Evolutionary conservation across 441 rosid genomes (phyloP).

Genomic region (Metrosideros polymorpha): DNA sequence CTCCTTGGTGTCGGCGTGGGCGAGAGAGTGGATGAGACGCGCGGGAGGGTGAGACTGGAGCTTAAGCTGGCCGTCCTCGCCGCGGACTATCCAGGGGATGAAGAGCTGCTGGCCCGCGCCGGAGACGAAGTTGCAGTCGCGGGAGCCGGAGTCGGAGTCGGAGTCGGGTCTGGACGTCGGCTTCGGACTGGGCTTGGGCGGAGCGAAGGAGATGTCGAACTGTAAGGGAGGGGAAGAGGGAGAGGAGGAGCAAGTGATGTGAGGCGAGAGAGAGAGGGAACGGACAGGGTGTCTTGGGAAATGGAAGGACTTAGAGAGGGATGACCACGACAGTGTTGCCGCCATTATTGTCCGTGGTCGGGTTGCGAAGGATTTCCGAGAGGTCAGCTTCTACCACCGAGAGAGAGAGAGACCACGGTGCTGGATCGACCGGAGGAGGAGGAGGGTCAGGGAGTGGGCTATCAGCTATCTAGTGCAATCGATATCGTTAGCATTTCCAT

Average conservation of each 20-base stretch:
- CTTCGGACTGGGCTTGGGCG: conserved; percentile 37
- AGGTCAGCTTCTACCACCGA: neutral
- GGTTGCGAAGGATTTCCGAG: neutral
- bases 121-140: neutral
- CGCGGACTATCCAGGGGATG: conserved; percentile 90
- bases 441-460: neutral
- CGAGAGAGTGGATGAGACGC: conserved; percentile 42
- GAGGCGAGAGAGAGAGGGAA: conserved; percentile 27
- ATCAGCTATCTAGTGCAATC: neutral
- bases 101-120: conserved; percentile 23
- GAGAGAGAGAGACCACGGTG: neutral
- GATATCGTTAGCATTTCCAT: neutral
- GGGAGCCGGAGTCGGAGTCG: neutral
- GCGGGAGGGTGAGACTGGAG: conserved; percentile 71
- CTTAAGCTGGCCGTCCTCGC: conserved; percentile 71
- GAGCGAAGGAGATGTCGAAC: conserved; percentile 79
- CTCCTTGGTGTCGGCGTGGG: conserved; percentile 51
- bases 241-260: conserved; percentile 24
- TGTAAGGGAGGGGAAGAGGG: conserved; percentile 18
- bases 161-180: neutral
- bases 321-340: conserved; percentile 20
- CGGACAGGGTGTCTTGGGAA: conserved; percentile 1
- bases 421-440: neutral
- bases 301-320: conserved; percentile 27
- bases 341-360: conserved; percentile 21